Conservation (phyloP, 768 basidiomycete genomes). For the Clitopilus hobsonii region DNA sequence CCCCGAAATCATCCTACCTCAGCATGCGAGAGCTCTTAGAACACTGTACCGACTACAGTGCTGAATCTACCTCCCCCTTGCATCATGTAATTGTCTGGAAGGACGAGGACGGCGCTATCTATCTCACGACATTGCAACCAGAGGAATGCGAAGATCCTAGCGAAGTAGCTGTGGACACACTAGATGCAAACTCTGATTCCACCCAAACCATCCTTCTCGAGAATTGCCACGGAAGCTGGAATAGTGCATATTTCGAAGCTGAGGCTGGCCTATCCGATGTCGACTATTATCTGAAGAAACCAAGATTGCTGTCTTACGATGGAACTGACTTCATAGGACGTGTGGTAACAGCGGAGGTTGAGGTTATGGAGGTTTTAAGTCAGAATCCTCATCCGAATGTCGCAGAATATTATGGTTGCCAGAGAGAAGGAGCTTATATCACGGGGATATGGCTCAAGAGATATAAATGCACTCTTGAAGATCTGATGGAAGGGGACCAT, state of each 20-base stretch:
- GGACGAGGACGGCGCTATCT: background rate
- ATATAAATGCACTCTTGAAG: background rate
- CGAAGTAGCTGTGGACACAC: background rate
- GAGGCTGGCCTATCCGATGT: background rate
- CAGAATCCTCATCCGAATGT: background rate
- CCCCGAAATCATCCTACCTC: background rate
- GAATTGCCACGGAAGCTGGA: background rate
- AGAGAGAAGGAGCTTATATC: background rate
- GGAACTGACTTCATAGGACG: background rate
- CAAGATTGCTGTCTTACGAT: background rate
- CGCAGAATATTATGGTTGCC: background rate
- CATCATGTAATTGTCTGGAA: background rate
- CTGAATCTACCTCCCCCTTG: background rate
- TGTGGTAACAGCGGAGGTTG: background rate
- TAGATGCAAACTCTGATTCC: background rate
- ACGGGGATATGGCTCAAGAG: background rate
- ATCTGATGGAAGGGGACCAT: background rate
- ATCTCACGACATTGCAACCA: background rate
- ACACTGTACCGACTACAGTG: background rate
- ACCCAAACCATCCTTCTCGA: background rate
- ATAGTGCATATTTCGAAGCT: background rate
- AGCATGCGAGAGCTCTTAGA: background rate
- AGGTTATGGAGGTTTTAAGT: background rate
- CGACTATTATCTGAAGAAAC: background rate
- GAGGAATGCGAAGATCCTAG: background rate